Base-by-base conservation (phyloP, 768 basidiomycete species). In the Candolleomyces eurysporus region DNA sequence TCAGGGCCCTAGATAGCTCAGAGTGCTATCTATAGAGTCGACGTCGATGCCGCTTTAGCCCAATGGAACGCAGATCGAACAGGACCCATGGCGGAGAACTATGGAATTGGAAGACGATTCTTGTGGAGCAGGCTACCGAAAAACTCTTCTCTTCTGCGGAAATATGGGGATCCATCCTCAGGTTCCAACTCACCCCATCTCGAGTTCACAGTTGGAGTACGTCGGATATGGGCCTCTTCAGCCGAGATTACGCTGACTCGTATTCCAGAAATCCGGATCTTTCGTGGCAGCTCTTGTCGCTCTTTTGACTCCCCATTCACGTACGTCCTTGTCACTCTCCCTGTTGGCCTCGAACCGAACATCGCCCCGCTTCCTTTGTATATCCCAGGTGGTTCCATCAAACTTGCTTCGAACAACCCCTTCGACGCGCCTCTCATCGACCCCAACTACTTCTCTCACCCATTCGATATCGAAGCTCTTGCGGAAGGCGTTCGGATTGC, bases 381-480 rank as follows among this genome's bases (percentile, higher is more conserved):
- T 26, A 26, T 26, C 26, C 26, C 45, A 65, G 64, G 49, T 19
- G 72, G 72, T 13, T 61, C 64, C 22, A 58, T 73, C 17, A 66
- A 61, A 17, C 31, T 72, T 5, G 48, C 42, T 16, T 65, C 67
- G 19, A 62, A 52, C 17, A 62, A 73, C 46, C 72, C 72, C 8
- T 71, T 73, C 59, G 68, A 63, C 36, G 30, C 59, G 2, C 71
- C 72, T 36, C 40, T 61, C 19, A 64, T 62, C 39, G 53, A 61
- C 40, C 56, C 58, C 19, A 59, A 53, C 14, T 59, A 31, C 21
- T 51, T 55, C 26, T 55, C 59, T 3, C 57, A 62, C 32, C 50
- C 42, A 3, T 61, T 61, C 36, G 62, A 63, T 26, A 13, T 63
- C 30, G 30, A 26, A 6, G 52, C 64, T 13, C 39, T 61, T 30